A percentile compares a stretch with the other conserved stretches of the same genome.
These are phyloP conservation scores for Fusarium annulatum DNA, from an alignment of 2,329 filamentous ascomycete genomes.

Conservation along the genomic window DNA sequence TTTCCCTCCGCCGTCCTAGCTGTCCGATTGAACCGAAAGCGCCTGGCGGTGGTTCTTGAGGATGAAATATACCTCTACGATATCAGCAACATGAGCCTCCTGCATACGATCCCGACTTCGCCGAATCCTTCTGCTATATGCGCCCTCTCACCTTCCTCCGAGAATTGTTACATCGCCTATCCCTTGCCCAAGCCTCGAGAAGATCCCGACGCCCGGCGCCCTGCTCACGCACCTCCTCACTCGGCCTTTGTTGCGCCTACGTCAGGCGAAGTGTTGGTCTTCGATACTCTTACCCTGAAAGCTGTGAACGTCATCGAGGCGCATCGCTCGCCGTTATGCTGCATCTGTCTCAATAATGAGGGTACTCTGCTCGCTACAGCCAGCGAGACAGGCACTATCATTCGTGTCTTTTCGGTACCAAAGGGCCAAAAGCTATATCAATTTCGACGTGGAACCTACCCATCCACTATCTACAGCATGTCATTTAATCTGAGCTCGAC, in stretches of 20 bases:
- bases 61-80: constrained; percentile 98
- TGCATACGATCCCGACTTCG: constrained; percentile 92
- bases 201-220: constrained; percentile 67
- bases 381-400: constrained; percentile 97
- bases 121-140: constrained; percentile 93
- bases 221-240: constrained; percentile 85
- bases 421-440: constrained; percentile 94
- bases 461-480: constrained; percentile 97
- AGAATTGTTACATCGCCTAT: constrained; percentile 95
- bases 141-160: constrained; percentile 91
- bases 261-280: constrained; percentile 91
- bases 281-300: constrained; percentile 88
- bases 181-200: constrained; percentile 82
- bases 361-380: constrained; percentile 93
- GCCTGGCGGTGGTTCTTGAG: constrained; percentile 91
- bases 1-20: constrained; percentile 97
- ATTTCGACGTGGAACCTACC: constrained; percentile 94
- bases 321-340: constrained; percentile 90
- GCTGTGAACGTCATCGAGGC: constrained; percentile 96
- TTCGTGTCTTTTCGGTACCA: constrained; percentile 93
- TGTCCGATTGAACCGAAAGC: constrained; percentile 92
- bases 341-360: constrained; percentile 90
- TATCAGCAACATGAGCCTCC: constrained; percentile 96
- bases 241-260: constrained; percentile 84
- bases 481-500: constrained; percentile 97